These are phyloP conservation scores for Gynostemma pentaphyllum DNA, from an alignment of 306 rosid species.

Conservation along the genomic window DNA sequence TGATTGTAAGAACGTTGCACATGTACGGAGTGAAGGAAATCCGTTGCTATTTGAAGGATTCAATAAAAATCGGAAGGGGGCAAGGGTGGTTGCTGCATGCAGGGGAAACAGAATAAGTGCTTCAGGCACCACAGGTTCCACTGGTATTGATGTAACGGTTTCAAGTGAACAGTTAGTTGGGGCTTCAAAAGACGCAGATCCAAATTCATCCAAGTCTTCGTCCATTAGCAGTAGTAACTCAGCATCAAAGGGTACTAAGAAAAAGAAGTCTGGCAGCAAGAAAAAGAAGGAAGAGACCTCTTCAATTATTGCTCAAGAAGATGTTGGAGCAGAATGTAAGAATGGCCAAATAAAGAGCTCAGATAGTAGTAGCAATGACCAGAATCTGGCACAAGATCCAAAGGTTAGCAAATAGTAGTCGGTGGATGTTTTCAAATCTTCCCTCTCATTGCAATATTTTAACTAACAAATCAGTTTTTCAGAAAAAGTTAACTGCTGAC, in stretches of 20 bases:
- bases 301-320: conserved; percentile 17
- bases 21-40: conserved; percentile 8
- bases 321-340: conserved; percentile 18
- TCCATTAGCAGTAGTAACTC: conserved; percentile 3
- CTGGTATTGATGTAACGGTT: conserved; percentile 14
- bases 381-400: conserved; percentile 5
- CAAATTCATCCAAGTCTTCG: conserved; percentile 8
- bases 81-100: conserved; percentile 20
- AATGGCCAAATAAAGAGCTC: conserved; percentile 28
- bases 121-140: conserved; percentile 16
- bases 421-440: background rate
- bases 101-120: conserved; percentile 17
- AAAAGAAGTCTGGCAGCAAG: conserved; percentile 36
- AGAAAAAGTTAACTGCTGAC: conserved; percentile 28
- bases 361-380: conserved; percentile 11
- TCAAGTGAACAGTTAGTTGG: conserved; percentile 17
- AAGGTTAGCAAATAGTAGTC: conserved; percentile 36
- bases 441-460: conserved; percentile 13
- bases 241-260: conserved; percentile 21
- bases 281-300: conserved; percentile 24
- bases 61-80: conserved; percentile 22
- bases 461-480: conserved; percentile 36
- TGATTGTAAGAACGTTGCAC: conserved; percentile 9
- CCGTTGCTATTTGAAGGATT: conserved; percentile 1
- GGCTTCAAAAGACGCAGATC: conserved; percentile 13